Base-by-base conservation (phyloP, 345 rosid species). In the Citrus maxima region DNA sequence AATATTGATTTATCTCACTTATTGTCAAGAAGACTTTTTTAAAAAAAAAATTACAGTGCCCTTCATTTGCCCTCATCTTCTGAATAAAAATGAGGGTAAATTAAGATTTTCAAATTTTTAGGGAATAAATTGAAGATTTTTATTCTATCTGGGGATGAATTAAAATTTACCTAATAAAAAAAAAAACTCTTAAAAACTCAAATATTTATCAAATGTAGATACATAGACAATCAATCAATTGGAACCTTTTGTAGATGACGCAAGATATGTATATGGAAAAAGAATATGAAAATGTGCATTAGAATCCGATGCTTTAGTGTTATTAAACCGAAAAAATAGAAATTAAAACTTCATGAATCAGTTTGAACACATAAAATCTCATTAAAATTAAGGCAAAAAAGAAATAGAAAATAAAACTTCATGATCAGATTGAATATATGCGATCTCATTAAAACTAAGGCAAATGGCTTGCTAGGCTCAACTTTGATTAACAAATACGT, bases 11-110 rank as follows among this genome's bases (percentile, higher is more conserved):
- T 3, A 12, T 3, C 51, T 0, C 4, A 13, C 0, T 46, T 13
- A 46, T 1, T 46, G 0, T 46, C 0, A 12, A 46, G 16, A 46
- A 3, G 1, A 3, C 14, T 12, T 10, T 0, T 12, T 10, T 0
- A 10, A 40, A 10, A 42, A 42, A 42, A 46, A 46, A 42, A 42
- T 46, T 18, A 46, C 0, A 0, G 4, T 12, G 51, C 5, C 51
- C 5, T 10, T 3, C 18, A 12, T 46, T 12, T 46, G 18, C 18
- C 5, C 16, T 10, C 1, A 12, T 42, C 2, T 46, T 46, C 1
- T 46, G 5, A 46, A 12, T 0, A 12, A 46, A 46, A 46, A 46
- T 46, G 5, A 10, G 0, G 18, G 1, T 3, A 46, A 42, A 42
- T 42, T 42, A 3, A 42, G 14, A 0, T 42, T 42, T 42, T 42